Evolutionary conservation across 768 basidiomycete species (phyloP).

Genomic region (Pulveroboletus sp.): DNA sequence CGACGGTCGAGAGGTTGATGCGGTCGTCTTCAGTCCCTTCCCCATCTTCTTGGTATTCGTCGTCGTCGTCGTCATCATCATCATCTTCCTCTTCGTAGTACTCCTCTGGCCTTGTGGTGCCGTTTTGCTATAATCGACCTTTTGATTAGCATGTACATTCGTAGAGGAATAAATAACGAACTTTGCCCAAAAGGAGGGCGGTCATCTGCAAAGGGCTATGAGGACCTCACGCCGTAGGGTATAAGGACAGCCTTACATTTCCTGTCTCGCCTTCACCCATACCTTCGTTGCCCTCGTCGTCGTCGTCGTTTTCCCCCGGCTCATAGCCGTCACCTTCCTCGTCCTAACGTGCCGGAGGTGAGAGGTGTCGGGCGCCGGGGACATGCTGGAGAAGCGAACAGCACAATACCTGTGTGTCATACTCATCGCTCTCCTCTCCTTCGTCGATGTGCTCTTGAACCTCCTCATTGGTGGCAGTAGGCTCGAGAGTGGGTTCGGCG

Average conservation of each 20-base stretch:
- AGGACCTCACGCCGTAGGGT: not conserved
- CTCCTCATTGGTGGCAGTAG: not conserved
- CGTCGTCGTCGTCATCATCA: conserved; percentile 19
- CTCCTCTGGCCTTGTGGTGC: not conserved
- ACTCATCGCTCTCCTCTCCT: conserved; percentile 28
- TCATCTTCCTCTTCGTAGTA: not conserved
- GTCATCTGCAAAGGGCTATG: conserved; percentile 19
- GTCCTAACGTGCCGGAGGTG: conserved; percentile 7
- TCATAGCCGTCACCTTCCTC: conserved; percentile 12
- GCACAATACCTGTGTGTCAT: conserved; percentile 22
- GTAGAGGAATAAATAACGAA: not conserved
- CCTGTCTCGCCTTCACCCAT: not conserved
- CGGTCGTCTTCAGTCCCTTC: conserved; percentile 10
- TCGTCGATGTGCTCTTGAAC: conserved; percentile 7
- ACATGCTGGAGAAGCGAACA: not conserved
- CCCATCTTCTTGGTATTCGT: conserved; percentile 13
- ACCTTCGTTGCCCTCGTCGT: conserved; percentile 13
- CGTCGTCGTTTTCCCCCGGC: not conserved
- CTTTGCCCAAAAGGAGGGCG: conserved; percentile 20
- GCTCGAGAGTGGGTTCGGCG: conserved; percentile 16
- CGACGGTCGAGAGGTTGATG: conserved; percentile 6
- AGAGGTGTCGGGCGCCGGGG: not conserved
- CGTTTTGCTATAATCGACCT: conserved; percentile 12
- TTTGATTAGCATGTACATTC: not conserved
- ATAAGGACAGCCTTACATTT: conserved; percentile 11